A percentile compares a stretch with the other conserved stretches of the same genome.
These are phyloP conservation scores for Magnaporthiopsis poae DNA, from an alignment of 2,329 filamentous ascomycete genomes.

Conservation along the genomic window DNA sequence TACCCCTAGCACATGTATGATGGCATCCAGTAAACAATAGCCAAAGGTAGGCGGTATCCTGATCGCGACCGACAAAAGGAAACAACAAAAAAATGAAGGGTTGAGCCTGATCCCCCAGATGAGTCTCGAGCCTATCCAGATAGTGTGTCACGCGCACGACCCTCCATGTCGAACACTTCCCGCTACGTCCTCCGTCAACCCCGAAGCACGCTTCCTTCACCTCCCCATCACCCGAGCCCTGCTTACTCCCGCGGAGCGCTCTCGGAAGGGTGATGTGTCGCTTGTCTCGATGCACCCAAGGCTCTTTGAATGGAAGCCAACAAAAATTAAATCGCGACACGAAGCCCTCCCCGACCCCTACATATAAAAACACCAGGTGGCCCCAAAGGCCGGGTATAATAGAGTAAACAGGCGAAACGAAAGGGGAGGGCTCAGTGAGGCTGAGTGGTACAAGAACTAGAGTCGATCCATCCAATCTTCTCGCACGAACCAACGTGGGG, in stretches of 20 bases:
- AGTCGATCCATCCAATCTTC: background rate
- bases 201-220: slow-evolving; percentile 6
- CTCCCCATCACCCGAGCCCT: background rate
- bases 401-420: slow-evolving; percentile 27
- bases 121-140: slow-evolving; percentile 1
- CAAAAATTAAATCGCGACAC: slow-evolving; percentile 16
- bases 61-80: background rate
- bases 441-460: slow-evolving; percentile 19
- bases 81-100: slow-evolving; percentile 5
- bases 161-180: background rate
- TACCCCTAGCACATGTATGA: slow-evolving; percentile 14
- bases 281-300: background rate
- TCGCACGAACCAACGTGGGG: background rate
- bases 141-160: background rate
- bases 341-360: slow-evolving; percentile 21
- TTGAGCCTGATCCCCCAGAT: slow-evolving; percentile 7
- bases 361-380: slow-evolving; percentile 20
- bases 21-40: slow-evolving; percentile 8
- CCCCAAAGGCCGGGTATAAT: slow-evolving; percentile 30
- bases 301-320: background rate
- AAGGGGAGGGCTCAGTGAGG: slow-evolving; percentile 21
- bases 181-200: slow-evolving; percentile 6
- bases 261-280: background rate
- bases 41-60: background rate
- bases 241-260: background rate